These are phyloP conservation scores for Fomitopsis schrenkii DNA, from an alignment of 1,284 basidiomycete genomes.

Conservation along the genomic window DNA sequence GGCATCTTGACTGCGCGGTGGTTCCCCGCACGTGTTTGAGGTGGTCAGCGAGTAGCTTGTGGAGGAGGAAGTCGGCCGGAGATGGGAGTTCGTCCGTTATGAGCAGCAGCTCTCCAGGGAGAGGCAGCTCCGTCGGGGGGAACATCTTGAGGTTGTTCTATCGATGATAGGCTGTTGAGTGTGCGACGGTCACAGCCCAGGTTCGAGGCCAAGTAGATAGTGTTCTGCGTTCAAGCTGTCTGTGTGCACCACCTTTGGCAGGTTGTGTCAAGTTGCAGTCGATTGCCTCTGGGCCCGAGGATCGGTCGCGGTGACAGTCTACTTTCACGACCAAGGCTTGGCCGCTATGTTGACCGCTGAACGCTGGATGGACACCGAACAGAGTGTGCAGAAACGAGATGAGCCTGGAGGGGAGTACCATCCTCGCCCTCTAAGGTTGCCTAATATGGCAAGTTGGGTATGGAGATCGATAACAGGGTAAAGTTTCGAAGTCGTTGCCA, in stretches of 20 bases:
- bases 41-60: conserved; percentile 43
- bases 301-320: too few species aligned
- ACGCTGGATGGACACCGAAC: too few species aligned
- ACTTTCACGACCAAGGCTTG: too few species aligned
- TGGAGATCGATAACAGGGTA: conserved; percentile 6
- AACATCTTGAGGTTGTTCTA: conserved; percentile 27
- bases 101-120: conserved; percentile 44
- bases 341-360: too few species aligned
- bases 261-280: neutral
- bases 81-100: conserved; percentile 65
- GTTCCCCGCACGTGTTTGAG: conserved; percentile 38
- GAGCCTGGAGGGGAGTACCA: neutral
- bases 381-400: too few species aligned
- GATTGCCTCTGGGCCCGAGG: too few species aligned
- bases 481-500: neutral
- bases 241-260: neutral
- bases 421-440: neutral
- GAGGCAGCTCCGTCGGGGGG: conserved; percentile 41
- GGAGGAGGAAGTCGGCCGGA: conserved; percentile 64
- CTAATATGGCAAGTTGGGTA: neutral
- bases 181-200: neutral
- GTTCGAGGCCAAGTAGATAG: too few species aligned
- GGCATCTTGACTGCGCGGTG: conserved; percentile 29
- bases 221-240: neutral
- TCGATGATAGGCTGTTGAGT: neutral